Evolutionary conservation across 2,329 filamentous ascomycete genomes (phyloP).

Genomic region (Diaporthe australafricana): DNA sequence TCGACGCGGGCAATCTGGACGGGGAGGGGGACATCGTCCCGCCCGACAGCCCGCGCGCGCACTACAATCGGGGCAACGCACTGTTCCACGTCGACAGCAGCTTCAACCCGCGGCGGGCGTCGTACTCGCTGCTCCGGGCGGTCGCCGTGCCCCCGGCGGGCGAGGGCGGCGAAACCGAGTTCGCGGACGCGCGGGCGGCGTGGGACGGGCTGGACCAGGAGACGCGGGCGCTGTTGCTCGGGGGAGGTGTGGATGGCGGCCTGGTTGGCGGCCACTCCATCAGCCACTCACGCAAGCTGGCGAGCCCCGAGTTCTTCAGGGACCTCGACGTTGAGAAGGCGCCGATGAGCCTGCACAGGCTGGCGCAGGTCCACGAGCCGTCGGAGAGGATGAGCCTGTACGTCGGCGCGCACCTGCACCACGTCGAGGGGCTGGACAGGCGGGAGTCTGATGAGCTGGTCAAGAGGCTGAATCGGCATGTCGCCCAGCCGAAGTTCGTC

Average conservation of each 20-base stretch:
- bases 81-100: slow-evolving; percentile 67
- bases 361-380: slow-evolving; percentile 64
- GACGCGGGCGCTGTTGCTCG: slow-evolving; percentile 48
- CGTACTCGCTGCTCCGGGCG: slow-evolving; percentile 63
- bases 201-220: slow-evolving; percentile 57
- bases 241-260: slow-evolving; percentile 43
- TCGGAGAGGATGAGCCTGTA: slow-evolving; percentile 65
- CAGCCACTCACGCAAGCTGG: slow-evolving; percentile 63
- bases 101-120: slow-evolving; percentile 66
- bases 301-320: slow-evolving; percentile 59
- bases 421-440: slow-evolving; percentile 53
- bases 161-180: slow-evolving; percentile 63
- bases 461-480: slow-evolving; percentile 58
- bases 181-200: slow-evolving; percentile 64
- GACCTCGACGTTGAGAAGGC: slow-evolving; percentile 54
- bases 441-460: slow-evolving; percentile 51
- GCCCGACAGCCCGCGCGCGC: slow-evolving; percentile 52
- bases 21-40: slow-evolving; percentile 57
- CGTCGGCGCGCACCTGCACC: slow-evolving; percentile 64
- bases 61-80: slow-evolving; percentile 57
- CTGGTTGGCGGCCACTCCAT: slow-evolving; percentile 63
- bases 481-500: slow-evolving; percentile 59
- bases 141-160: slow-evolving; percentile 59
- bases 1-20: slow-evolving; percentile 68
- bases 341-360: slow-evolving; percentile 57